Evolutionary conservation across 78 protist species (phyloP).

Genomic region (Dictyostelium discoideum): DNA sequence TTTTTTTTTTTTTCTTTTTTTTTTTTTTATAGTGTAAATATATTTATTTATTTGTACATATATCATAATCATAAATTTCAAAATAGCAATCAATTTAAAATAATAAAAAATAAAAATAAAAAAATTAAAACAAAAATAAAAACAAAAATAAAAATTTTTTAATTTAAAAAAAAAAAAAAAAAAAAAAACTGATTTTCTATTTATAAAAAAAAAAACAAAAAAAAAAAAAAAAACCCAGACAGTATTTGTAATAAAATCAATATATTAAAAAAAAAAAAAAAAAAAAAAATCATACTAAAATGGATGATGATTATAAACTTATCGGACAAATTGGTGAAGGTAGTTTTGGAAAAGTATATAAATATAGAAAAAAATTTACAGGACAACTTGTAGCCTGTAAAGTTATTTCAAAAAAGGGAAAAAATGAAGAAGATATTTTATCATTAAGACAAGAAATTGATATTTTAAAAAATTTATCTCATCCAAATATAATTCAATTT

Average conservation of each 20-base stretch:
- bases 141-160: neutral
- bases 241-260: neutral
- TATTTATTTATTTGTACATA: neutral
- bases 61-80: neutral
- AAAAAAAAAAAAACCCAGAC: neutral
- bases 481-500: constrained; percentile 90
- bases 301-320: constrained; percentile 73
- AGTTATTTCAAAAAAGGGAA: constrained; percentile 87
- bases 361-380: constrained; percentile 82
- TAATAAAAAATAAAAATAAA: neutral
- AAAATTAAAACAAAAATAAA: no score
- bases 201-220: neutral
- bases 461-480: constrained; percentile 82
- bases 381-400: constrained; percentile 92
- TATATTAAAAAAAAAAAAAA: neutral
- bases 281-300: neutral
- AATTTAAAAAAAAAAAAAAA: neutral
- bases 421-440: constrained; percentile 84
- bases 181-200: neutral
- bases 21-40: neutral
- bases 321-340: constrained; percentile 94
- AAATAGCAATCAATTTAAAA: neutral
- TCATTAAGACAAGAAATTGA: constrained; percentile 88
- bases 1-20: neutral
- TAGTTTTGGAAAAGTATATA: constrained; percentile 93